A percentile compares a stretch with the other conserved stretches of the same genome.
Evolutionary conservation across 1,139 yeast species (phyloP).

Genomic region (Saccharomyces hybrid): DNA sequence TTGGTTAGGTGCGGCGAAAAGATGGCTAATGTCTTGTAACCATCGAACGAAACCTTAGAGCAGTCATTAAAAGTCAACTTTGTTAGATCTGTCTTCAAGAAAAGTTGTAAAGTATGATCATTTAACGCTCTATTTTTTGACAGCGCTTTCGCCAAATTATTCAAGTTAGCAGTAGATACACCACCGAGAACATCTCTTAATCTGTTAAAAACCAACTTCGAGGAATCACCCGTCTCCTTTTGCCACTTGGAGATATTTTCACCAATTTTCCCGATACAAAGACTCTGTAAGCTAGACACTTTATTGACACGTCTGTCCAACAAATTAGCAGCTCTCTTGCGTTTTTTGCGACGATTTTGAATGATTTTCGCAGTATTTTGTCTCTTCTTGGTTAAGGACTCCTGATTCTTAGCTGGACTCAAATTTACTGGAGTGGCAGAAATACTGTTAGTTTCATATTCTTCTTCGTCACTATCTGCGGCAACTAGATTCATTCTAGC

Average conservation of each 20-base stretch:
- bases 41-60: slow-evolving; percentile 61
- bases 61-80: slow-evolving; percentile 84
- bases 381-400: slow-evolving; percentile 6
- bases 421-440: slow-evolving; percentile 5
- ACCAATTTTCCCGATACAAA: slow-evolving; percentile 66
- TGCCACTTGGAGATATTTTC: slow-evolving; percentile 44
- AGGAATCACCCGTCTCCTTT: slow-evolving; percentile 40
- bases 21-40: slow-evolving; percentile 64
- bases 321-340: slow-evolving; percentile 74
- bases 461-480: slow-evolving; percentile 29
- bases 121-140: slow-evolving; percentile 74
- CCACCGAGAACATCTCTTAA: slow-evolving; percentile 31
- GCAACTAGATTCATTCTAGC: slow-evolving; percentile 8
- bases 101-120: slow-evolving; percentile 62
- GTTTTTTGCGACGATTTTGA: slow-evolving; percentile 64
- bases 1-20: slow-evolving; percentile 67
- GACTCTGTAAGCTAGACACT: slow-evolving; percentile 69
- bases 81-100: slow-evolving; percentile 53
- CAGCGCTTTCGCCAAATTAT: slow-evolving; percentile 67
- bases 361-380: slow-evolving; percentile 39
- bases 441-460: slow-evolving; percentile 13
- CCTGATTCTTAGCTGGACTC: slow-evolving; percentile 2
- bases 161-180: slow-evolving; percentile 40
- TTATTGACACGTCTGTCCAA: slow-evolving; percentile 59
- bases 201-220: slow-evolving; percentile 14